phyloP scores from a whole-genome alignment of 2,329 filamentous ascomycete genomes.

The Aureobasidium leucospermi region DNA sequence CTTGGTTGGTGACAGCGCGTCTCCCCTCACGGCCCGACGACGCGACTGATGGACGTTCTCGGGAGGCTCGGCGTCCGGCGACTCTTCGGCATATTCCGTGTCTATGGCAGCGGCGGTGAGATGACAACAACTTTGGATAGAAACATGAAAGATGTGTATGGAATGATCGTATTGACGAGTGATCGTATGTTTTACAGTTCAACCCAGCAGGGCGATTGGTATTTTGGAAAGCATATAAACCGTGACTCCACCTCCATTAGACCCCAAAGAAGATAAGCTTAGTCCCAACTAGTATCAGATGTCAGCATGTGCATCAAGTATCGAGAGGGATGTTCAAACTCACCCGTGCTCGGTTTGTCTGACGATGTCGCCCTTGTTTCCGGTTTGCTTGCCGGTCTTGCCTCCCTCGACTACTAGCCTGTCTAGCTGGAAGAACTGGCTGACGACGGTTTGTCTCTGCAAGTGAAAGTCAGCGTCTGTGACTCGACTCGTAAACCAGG shows the following conservation, averaged over 20 bases:
- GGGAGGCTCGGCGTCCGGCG: not conserved
- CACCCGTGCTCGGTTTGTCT: conserved; percentile 76
- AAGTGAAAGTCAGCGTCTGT: conserved; percentile 30
- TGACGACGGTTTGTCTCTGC: conserved; percentile 90
- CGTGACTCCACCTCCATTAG: conserved; percentile 5
- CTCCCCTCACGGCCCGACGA: conserved; percentile 5
- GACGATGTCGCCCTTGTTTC: conserved; percentile 57
- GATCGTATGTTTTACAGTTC: conserved; percentile 6
- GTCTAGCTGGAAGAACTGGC: conserved; percentile 90
- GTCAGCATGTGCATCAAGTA: not conserved
- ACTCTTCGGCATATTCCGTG: not conserved
- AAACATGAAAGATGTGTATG: not conserved
- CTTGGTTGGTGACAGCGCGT: conserved; percentile 11
- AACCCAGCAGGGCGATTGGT: conserved; percentile 1
- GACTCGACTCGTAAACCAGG: not conserved
- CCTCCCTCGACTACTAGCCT: conserved; percentile 86
- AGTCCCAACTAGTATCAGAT: not conserved
- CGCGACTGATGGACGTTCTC: conserved; percentile 5
- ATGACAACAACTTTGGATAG: not conserved
- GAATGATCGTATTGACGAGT: not conserved
- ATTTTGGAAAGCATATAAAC: conserved; percentile 13
- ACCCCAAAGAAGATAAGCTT: not conserved
- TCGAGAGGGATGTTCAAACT: conserved; percentile 25
- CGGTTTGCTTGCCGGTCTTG: conserved; percentile 67
- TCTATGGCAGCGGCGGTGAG: not conserved